A percentile compares a stretch with the other conserved stretches of the same genome.
phyloP scores from a whole-genome alignment of 2,329 filamentous ascomycete species.

The Xylariomycetidae sp. region DNA sequence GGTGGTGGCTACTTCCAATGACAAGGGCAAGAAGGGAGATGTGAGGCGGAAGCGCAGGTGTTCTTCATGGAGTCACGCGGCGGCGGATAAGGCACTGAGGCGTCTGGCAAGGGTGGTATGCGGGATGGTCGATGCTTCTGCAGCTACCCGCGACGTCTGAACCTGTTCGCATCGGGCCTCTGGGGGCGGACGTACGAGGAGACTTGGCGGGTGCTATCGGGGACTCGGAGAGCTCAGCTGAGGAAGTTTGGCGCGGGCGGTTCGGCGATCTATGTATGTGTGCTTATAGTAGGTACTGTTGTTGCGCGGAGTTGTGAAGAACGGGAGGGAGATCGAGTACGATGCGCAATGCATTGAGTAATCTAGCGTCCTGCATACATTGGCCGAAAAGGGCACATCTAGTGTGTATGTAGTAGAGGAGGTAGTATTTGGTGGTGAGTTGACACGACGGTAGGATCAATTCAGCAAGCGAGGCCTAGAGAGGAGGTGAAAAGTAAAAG shows the following conservation, averaged over 20 bases:
- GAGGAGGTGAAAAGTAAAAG: too few species aligned
- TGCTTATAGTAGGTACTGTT: constrained; percentile 6
- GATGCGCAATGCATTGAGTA: too few species aligned
- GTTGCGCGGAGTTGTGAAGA: constrained; percentile 5
- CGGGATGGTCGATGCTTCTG: constrained; percentile 32
- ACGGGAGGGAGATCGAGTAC: too few species aligned
- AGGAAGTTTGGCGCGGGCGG: constrained; percentile 9
- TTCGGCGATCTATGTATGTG: constrained; percentile 16
- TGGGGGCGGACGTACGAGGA: too few species aligned
- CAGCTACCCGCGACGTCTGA: constrained; percentile 31
- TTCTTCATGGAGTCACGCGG: constrained; percentile 30
- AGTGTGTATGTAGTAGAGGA: too few species aligned
- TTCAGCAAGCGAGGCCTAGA: too few species aligned
- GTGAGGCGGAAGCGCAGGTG: constrained; percentile 24
- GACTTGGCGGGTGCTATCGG: constrained; percentile 20
- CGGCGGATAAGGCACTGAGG: constrained; percentile 33
- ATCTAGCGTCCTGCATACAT: too few species aligned
- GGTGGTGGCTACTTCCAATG: constrained; percentile 20
- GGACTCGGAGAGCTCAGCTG: constrained; percentile 21
- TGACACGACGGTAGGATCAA: too few species aligned
- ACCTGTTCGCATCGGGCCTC: constrained; percentile 30
- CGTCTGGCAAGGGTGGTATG: constrained; percentile 30
- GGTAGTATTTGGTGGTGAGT: too few species aligned
- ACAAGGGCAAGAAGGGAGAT: constrained; percentile 20
- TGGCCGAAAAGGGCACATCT: too few species aligned